Evolutionary conservation across 106 monocot species (phyloP).

Genomic region (Apostasia shenzhenica): DNA sequence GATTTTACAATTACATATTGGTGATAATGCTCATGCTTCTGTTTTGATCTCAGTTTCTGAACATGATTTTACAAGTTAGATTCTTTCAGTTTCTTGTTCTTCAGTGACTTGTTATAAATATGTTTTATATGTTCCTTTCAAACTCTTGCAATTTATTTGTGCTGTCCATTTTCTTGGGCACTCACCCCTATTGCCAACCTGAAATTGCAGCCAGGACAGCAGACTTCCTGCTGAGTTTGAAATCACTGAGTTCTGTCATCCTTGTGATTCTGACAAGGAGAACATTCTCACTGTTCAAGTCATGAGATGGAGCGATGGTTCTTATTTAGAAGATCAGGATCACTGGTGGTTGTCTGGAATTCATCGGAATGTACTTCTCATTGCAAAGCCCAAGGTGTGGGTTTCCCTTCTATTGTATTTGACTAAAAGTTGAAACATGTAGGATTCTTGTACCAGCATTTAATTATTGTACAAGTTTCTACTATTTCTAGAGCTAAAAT

Average conservation of each 20-base stretch:
- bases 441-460: too few relatives aligned
- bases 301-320: slow-evolving; percentile 96
- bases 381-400: slow-evolving; percentile 76
- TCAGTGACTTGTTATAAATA: too few relatives aligned
- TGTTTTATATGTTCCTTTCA: not conserved
- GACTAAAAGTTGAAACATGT: not conserved
- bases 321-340: slow-evolving; percentile 98
- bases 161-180: not conserved
- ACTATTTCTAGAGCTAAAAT: not conserved
- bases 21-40: too few relatives aligned
- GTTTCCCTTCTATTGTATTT: not conserved
- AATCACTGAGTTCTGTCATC: slow-evolving; percentile 77
- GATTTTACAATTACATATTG: too few relatives aligned
- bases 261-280: slow-evolving; percentile 65
- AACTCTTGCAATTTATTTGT: not conserved
- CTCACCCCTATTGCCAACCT: not conserved
- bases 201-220: slow-evolving; percentile 79
- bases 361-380: slow-evolving; percentile 86
- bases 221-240: slow-evolving; percentile 99
- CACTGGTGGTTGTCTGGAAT: slow-evolving; percentile 99
- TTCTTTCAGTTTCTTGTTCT: too few relatives aligned
- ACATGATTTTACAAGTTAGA: too few relatives aligned
- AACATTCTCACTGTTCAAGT: slow-evolving; percentile 96
- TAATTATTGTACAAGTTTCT: too few relatives aligned
- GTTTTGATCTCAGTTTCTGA: too few relatives aligned